Evolutionary conservation across 306 rosid species (phyloP).

Genomic region (Oemleria cerasiformis): DNA sequence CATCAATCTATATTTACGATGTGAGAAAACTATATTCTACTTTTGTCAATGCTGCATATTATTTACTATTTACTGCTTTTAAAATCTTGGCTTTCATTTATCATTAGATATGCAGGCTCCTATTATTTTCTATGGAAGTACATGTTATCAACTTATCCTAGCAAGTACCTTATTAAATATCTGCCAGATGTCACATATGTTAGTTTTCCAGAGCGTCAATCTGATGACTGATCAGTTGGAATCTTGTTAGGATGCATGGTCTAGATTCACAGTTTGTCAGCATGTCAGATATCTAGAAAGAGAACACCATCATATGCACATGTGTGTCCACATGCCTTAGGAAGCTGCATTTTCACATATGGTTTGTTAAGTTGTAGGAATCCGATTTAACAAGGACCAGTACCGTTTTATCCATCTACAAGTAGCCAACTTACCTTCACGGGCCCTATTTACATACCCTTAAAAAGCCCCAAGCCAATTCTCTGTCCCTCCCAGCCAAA

Average conservation of each 20-base stretch:
- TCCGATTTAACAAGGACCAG: not conserved
- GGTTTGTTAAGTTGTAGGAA: not conserved
- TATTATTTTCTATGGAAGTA: not conserved
- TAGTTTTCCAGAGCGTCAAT: not conserved
- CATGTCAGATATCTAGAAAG: not conserved
- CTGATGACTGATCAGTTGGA: not conserved
- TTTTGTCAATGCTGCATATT: slow-evolving; percentile 1
- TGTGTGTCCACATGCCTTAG: not conserved
- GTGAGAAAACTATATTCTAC: slow-evolving; percentile 49
- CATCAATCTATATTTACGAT: slow-evolving; percentile 91
- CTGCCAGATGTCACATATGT: not conserved
- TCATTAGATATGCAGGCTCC: not conserved
- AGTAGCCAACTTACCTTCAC: not conserved
- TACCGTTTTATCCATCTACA: not conserved
- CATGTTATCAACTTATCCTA: not conserved
- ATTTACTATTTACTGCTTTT: slow-evolving; percentile 17
- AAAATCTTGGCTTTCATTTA: not conserved
- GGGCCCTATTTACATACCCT: not conserved
- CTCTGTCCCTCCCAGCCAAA: not conserved
- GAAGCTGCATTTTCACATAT: not conserved
- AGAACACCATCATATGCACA: not conserved
- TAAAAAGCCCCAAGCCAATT: not conserved
- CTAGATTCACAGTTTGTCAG: not conserved
- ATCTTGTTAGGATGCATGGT: not conserved
- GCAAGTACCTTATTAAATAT: not conserved